These are phyloP conservation scores for Picea abies DNA, from an alignment of 83 land plant genomes.

Conservation along the genomic window DNA sequence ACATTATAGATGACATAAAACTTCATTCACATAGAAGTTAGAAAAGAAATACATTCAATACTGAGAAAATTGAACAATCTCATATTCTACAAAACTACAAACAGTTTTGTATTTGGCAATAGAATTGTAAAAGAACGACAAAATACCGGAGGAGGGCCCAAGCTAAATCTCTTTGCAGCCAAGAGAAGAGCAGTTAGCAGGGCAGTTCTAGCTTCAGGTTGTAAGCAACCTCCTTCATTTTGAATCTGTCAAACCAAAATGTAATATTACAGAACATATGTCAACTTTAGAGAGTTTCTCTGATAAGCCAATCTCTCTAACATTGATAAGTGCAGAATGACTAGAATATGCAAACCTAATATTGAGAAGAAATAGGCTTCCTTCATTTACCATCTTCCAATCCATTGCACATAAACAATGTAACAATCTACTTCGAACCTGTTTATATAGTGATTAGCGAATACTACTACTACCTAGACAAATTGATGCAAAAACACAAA, in stretches of 20 bases:
- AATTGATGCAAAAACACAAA: neutral
- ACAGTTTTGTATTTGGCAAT: neutral
- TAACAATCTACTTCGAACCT: too few species aligned
- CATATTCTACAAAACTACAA: neutral
- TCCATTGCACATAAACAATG: too few species aligned
- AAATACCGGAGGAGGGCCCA: constrained; percentile 88
- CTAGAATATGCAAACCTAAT: too few species aligned
- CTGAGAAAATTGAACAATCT: neutral
- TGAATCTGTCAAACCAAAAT: constrained; percentile 65
- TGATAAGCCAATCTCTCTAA: neutral
- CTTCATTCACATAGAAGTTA: neutral
- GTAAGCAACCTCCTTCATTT: constrained; percentile 72
- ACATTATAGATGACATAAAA: neutral
- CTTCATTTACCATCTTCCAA: too few species aligned
- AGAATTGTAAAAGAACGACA: constrained; percentile 1
- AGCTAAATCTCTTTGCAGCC: constrained; percentile 79
- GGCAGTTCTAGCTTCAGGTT: constrained; percentile 71
- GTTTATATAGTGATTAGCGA: too few species aligned
- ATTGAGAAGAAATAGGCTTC: too few species aligned
- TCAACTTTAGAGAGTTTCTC: constrained; percentile 2
- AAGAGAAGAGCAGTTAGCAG: constrained; percentile 88
- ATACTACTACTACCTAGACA: neutral
- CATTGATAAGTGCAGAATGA: neutral
- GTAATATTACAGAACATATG: neutral
- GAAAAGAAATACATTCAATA: neutral